Percentiles rank a stretch among this genome's conserved stretches.
phyloP scores from a whole-genome alignment of 2,329 filamentous ascomycete genomes.

The Fusarium sp. region DNA sequence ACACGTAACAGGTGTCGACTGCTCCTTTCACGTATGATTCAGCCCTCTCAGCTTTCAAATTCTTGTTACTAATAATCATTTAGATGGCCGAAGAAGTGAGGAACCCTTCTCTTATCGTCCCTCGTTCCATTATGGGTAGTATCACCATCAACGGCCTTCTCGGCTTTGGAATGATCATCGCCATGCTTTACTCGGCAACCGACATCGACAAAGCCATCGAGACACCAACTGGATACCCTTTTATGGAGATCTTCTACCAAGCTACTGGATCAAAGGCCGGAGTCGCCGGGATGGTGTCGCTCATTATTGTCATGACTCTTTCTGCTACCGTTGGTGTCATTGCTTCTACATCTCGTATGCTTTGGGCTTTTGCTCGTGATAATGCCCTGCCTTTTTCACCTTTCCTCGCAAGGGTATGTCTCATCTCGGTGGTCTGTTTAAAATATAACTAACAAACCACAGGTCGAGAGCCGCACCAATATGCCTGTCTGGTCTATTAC shows the following conservation, averaged over 20 bases:
- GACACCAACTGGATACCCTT: slow-evolving; percentile 40
- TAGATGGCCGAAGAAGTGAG: slow-evolving; percentile 44
- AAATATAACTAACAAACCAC: background rate
- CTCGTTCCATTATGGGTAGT: slow-evolving; percentile 42
- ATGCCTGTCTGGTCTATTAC: slow-evolving; percentile 42
- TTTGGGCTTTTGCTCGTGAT: slow-evolving; percentile 42
- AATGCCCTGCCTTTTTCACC: slow-evolving; percentile 39
- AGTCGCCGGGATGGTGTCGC: slow-evolving; percentile 34
- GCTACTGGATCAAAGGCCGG: slow-evolving; percentile 38
- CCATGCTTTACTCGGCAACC: slow-evolving; percentile 43
- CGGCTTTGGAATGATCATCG: slow-evolving; percentile 43
- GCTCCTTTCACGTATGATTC: slow-evolving; percentile 39
- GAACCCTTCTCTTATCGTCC: slow-evolving; percentile 40
- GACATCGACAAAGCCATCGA: slow-evolving; percentile 40
- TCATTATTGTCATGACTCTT: slow-evolving; percentile 41
- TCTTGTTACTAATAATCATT: background rate
- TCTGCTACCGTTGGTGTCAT: slow-evolving; percentile 44
- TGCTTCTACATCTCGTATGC: slow-evolving; percentile 43
- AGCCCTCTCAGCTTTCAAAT: fast-evolving
- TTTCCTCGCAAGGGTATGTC: slow-evolving; percentile 30
- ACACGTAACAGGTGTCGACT: slow-evolving; percentile 36
- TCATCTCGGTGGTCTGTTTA: fast-evolving
- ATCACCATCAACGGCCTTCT: slow-evolving; percentile 37
- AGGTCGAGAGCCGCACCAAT: slow-evolving; percentile 40
- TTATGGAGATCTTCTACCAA: slow-evolving; percentile 44